Evolutionary conservation across 805 yeast genomes (phyloP), one percentile per base, ranked within the genome.

Genomic region (Torulaspora quercuum): DNA sequence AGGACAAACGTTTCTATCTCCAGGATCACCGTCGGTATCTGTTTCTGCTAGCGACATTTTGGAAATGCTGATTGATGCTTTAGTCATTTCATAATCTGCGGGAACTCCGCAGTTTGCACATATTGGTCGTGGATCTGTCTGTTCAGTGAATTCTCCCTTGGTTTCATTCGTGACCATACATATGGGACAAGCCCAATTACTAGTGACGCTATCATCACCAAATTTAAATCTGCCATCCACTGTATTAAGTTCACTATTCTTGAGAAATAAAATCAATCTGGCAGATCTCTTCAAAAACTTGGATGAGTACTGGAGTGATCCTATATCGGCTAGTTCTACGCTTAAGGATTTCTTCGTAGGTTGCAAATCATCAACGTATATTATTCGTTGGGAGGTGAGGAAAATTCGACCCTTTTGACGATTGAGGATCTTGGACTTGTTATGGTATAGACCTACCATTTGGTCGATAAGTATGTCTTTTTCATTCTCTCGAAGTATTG

Each of bases 161-260:
- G 59, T 54, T 9, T 57, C 57, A 6, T 55, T 46, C 6, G 58
- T 54, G 3, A 73, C 47, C 7, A 56, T 59, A 59, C 98, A 90
- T 3, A 92, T 89, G n/a, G 82, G 81, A 57, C 98, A 90, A 1
- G 73, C 71, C 98, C 98, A 90, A 6, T 37, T 24, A 3, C 50
- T 41, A 3, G 37, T 39, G 10, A 36, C 34, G 4, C 25, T 30
- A 3, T 24, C 33, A 7, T 10, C 11, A 12, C 25, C 30, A 7
- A 14, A 12, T 9, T 24, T 11, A 5, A 16, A 11, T 17, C n/a
- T 23, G 22, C 41, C 34, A 18, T 33, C 40, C 16, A 31, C 25
- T 7, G 21, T 33, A 4, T 33, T 13, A 8, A 31, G 16, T 10
- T 45, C 39, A 3, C 45, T 32, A 14, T 46, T 38, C 28, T 53